Base-by-base conservation (phyloP, 116 monocot genomes). In the Iris pallida region DNA sequence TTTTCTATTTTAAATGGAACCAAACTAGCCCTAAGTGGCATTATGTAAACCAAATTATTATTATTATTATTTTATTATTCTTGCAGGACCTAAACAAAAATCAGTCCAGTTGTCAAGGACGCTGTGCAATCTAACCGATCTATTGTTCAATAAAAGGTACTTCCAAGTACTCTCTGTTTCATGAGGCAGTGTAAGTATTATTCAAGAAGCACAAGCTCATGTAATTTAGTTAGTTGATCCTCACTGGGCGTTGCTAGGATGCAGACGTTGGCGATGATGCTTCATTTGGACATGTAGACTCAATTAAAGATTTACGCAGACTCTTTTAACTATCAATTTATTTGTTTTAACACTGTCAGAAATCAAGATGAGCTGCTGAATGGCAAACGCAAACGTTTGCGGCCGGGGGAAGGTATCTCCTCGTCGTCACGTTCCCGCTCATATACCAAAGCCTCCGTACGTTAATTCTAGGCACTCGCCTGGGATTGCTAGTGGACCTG, bases 361-460 rank as follows among this genome's bases (percentile, higher is more conserved):
- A 78, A 73, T 71, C 81, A 78, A 63, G 77, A 74, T 71, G 66
- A 68, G 13, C 19, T 55, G 17, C 44, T 65, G 42, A 66, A 60
- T 16, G 63, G 64, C 51, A 82, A 89, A 17, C 80, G 77, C 10
- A 90, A 85, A 71, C 75, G 44, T 44, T 60, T 92, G 47, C 82
- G 49, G 65, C 89, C 89, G 76, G 97, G 97, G 97, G 62, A 90
- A 92, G 70, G 81, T 97, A 16, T 92, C 97, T 67, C 92, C 97
- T 71, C 73, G 76, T 45, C 79, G 87, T 44, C 63, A 18, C 61
- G 97, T 92, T 71, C 97, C 92, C 14, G 76, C 74, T 75, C 87
- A 92, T 74, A 88, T 97, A 73, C 63, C 42, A 61, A 85, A 70
- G 76, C 92, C 97, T 66, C 81, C 97, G 44, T 97, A 97, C 82